These are phyloP conservation scores for Aleurites moluccanus DNA, from an alignment of 441 rosid species.

Conservation along the genomic window DNA sequence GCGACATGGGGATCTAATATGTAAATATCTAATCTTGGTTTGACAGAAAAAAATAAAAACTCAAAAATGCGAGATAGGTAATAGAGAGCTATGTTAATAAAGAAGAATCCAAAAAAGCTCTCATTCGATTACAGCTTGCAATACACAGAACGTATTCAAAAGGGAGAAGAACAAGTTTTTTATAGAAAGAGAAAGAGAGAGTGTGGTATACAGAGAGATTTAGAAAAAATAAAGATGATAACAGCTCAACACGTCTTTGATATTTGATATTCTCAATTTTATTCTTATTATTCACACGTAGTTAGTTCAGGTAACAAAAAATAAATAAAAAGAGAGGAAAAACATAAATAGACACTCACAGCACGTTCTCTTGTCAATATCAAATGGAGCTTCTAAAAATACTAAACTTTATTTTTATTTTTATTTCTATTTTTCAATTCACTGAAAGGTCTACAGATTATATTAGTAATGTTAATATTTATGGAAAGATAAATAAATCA, in stretches of 20 bases:
- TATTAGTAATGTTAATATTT: too few species aligned
- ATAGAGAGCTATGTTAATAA: background rate
- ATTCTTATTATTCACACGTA: too few species aligned
- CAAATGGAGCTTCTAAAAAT: background rate
- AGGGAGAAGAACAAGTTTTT: slow-evolving; percentile 30
- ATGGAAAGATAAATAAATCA: too few species aligned
- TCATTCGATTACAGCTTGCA: slow-evolving; percentile 53
- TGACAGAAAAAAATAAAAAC: slow-evolving; percentile 7
- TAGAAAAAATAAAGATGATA: slow-evolving; percentile 28
- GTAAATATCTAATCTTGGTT: background rate
- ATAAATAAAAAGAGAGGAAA: too few species aligned
- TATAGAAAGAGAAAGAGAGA: slow-evolving; percentile 6
- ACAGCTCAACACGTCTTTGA: slow-evolving; percentile 80
- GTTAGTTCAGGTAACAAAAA: too few species aligned
- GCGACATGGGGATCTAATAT: slow-evolving; percentile 19
- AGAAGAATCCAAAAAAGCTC: slow-evolving; percentile 18
- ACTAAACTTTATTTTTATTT: background rate
- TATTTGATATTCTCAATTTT: background rate
- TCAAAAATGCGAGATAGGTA: slow-evolving; percentile 29
- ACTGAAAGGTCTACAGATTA: background rate
- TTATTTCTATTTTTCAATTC: too few species aligned
- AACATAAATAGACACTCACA: background rate
- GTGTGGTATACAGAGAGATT: slow-evolving; percentile 19
- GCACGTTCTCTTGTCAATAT: slow-evolving; percentile 1
- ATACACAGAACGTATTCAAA: slow-evolving; percentile 16